Base-by-base conservation (phyloP, 768 basidiomycete species). In the Dioszegia aurantiaca region DNA sequence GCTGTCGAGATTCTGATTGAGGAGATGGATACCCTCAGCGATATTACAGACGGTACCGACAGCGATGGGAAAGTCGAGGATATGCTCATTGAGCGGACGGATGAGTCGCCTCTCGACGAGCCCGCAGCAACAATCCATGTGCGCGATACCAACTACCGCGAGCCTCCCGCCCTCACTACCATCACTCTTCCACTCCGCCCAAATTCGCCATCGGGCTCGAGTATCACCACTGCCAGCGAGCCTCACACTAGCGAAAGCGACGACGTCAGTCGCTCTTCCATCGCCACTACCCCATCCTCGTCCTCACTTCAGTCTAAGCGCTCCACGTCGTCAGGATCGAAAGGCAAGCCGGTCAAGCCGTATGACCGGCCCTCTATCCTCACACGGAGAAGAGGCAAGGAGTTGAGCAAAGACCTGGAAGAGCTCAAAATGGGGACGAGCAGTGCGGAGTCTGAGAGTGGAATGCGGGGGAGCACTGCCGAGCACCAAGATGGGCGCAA, bases 11-110 rank as follows among this genome's bases (percentile, higher is more conserved):
- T 68, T 46, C 46, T 71, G 9, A 54, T 71, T 10, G 69, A 71
- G 49, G 64, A 71, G 39, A 41, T 42, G 27, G 46, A 28, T 31
- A 33, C 46, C 56, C 12, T 26, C 58, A 16, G 69, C 19, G 56
- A 69, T 33, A 39, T 62, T 36, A 19, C 64, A 58, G 21, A 60
- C 53, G 12, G 62, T 58, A 19, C 69, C 54, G 16, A 67, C 67
- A 28, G 72, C 36, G 24, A 76, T 41, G n/a, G 68, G 66, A 47
- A 74, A 68, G 59, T 62, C 70, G 36, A 74, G 46, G 14, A 68
- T 62, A 42, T 73, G 75, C 55, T 46, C 14, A n/a, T 56, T 8
- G 55, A 55, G 14, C 41, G 26, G 23, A 16, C 24, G 4, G 24
- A 30, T 3, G 30, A 19, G 3, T 12, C 17, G 11, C 19, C 24